A percentile compares a stretch with the other conserved stretches of the same genome.
phyloP scores from a whole-genome alignment of 768 basidiomycete genomes.

The Pisolithus microcarpus region DNA sequence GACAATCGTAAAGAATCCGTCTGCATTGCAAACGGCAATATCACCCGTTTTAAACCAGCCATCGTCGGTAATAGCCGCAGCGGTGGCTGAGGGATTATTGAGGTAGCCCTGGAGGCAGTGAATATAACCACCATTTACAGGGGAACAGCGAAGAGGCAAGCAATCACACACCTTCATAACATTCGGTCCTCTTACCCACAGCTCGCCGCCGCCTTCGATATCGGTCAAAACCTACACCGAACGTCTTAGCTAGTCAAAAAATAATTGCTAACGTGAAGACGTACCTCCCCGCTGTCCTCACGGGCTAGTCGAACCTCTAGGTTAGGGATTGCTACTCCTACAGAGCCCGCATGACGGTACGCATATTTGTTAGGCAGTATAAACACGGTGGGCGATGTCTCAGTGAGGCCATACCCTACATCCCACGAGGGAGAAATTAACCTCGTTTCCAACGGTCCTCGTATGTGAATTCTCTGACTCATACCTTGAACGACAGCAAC shows the following conservation, averaged over 20 bases:
- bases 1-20: constrained; percentile 72
- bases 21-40: constrained; percentile 54
- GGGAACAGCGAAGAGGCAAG: background rate
- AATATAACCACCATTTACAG: background rate
- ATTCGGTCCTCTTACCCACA: constrained; percentile 73
- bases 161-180: constrained; percentile 61
- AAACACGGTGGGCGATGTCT: constrained; percentile 71
- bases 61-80: constrained; percentile 58
- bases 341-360: constrained; percentile 51
- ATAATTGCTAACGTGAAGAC: background rate
- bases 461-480: background rate
- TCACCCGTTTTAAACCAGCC: constrained; percentile 91
- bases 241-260: background rate
- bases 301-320: constrained; percentile 68
- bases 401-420: constrained; percentile 71
- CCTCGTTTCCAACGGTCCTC: too few species aligned
- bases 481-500: constrained; percentile 47
- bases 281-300: constrained; percentile 47
- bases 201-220: constrained; percentile 53
- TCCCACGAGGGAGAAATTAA: background rate
- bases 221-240: constrained; percentile 17
- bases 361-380: constrained; percentile 41
- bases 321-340: constrained; percentile 67
- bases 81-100: constrained; percentile 64
- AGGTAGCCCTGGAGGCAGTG: constrained; percentile 53